These are phyloP conservation scores for Lepidopterella palustris DNA, from an alignment of 495 filamentous ascomycete species.

Conservation along the genomic window DNA sequence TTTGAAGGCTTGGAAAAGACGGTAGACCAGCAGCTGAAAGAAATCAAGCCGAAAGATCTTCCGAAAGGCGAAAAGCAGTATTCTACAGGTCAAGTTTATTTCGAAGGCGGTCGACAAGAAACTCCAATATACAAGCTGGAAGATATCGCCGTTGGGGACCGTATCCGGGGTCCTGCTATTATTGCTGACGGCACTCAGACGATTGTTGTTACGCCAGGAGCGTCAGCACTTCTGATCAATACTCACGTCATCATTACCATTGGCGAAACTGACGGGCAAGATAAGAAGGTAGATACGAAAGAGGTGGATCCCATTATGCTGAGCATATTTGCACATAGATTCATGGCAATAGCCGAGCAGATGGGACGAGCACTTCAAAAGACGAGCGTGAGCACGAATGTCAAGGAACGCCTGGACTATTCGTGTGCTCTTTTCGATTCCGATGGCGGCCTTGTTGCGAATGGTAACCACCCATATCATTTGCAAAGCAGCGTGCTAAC, in stretches of 20 bases:
- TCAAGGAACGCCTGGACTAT: conserved; percentile 95
- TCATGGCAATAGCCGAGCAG: conserved; percentile 99
- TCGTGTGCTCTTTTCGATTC: conserved; percentile 93
- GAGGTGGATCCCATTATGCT: conserved; percentile 82
- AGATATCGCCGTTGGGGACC: conserved; percentile 67
- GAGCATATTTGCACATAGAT: conserved; percentile 91
- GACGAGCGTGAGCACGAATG: conserved; percentile 95
- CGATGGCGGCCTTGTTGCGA: conserved; percentile 86
- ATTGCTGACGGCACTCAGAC: conserved; percentile 95
- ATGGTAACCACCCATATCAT: conserved; percentile 44
- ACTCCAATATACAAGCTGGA: conserved; percentile 83
- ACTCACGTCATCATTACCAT: conserved; percentile 71
- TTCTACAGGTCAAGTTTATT: conserved; percentile 56
- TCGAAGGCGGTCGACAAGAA: conserved; percentile 65
- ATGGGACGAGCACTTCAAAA: conserved; percentile 96
- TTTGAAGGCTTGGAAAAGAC: conserved; percentile 72
- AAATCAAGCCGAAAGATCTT: conserved; percentile 49
- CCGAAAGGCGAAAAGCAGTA: conserved; percentile 50
- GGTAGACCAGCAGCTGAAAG: conserved; percentile 69
- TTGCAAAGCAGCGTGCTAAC: conserved; percentile 1
- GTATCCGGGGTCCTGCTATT: conserved; percentile 78
- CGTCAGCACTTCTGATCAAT: conserved; percentile 64
- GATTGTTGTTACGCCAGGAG: conserved; percentile 79
- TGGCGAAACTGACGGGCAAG: conserved; percentile 50
- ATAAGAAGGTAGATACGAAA: conserved; percentile 44